A percentile compares a stretch with the other conserved stretches of the same genome.
Evolutionary conservation across 176 grass and related monocot species (phyloP).

Genomic region (Triticum turgidum): DNA sequence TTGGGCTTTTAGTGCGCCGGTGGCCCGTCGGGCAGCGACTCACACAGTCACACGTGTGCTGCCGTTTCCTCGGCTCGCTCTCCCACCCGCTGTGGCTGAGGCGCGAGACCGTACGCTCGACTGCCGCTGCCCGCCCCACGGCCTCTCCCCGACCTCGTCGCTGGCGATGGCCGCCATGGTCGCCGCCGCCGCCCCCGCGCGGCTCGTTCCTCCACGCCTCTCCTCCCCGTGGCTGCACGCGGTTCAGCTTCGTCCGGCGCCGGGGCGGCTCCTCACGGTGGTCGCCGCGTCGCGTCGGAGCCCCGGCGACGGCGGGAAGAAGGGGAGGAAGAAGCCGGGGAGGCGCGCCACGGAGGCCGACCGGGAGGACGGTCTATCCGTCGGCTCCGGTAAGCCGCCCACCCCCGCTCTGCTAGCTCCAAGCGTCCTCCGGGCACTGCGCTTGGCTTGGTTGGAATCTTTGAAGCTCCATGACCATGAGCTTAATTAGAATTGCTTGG

Average conservation of each 20-base stretch:
- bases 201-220: background rate
- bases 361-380: conserved; percentile 45
- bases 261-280: conserved; percentile 32
- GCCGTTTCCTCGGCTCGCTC: background rate
- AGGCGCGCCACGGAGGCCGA: conserved; percentile 31
- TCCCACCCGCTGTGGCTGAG: conserved; percentile 38
- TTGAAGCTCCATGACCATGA: background rate
- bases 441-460: background rate
- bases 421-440: background rate
- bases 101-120: background rate
- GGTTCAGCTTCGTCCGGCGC: background rate
- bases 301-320: background rate
- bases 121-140: conserved; percentile 8
- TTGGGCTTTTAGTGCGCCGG: background rate
- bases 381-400: conserved; percentile 38
- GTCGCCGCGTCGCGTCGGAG: conserved; percentile 38
- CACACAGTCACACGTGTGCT: background rate
- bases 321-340: background rate
- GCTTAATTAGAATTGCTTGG: background rate
- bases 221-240: background rate
- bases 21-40: background rate
- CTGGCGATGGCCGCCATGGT: conserved; percentile 41
- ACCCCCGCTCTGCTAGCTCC: background rate
- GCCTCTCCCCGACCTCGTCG: conserved; percentile 24
- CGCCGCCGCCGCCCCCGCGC: conserved; percentile 11